These are phyloP conservation scores for Gillenia trifoliata DNA, from an alignment of 306 rosid species.

Conservation along the genomic window DNA sequence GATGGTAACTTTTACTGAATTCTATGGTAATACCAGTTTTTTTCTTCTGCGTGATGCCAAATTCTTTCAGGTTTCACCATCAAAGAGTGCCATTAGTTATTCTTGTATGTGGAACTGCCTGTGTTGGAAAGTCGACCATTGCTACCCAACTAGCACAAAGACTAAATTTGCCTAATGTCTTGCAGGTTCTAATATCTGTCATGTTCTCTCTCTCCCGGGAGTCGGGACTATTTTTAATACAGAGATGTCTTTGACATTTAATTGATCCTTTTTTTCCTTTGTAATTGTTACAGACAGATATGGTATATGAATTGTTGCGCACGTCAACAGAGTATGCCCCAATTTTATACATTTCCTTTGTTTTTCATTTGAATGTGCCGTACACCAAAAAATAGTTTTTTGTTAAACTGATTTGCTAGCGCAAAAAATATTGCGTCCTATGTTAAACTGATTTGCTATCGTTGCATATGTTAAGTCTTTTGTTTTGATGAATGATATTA, in stretches of 20 bases:
- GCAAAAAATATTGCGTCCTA: background rate
- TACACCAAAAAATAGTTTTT: background rate
- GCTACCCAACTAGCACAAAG: slow-evolving; percentile 97
- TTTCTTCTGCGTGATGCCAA: slow-evolving; percentile 5
- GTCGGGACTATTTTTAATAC: background rate
- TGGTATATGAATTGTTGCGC: slow-evolving; percentile 95
- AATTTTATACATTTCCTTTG: slow-evolving; percentile 3
- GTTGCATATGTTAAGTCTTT: background rate
- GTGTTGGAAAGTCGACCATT: slow-evolving; percentile 96
- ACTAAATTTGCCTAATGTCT: slow-evolving; percentile 91
- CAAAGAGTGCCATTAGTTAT: slow-evolving; percentile 92
- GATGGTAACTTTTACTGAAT: slow-evolving; percentile 10
- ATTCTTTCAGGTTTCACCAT: slow-evolving; percentile 73
- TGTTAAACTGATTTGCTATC: background rate
- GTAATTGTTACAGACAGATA: slow-evolving; percentile 70
- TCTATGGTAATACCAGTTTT: background rate
- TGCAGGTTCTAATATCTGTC: slow-evolving; percentile 50
- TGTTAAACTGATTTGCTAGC: background rate
- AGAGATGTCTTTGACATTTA: slow-evolving; percentile 25
- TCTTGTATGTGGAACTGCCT: slow-evolving; percentile 97
- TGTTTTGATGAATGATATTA: slow-evolving; percentile 10
- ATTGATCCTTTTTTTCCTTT: slow-evolving; percentile 5
- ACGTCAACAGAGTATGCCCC: slow-evolving; percentile 87
- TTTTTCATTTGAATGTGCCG: background rate
- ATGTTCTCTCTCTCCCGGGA: background rate